Percentiles rank a stretch among this genome's conserved stretches.
phyloP scores from a whole-genome alignment of 352 stramenopile species.

The Sclerospora graminicola region DNA sequence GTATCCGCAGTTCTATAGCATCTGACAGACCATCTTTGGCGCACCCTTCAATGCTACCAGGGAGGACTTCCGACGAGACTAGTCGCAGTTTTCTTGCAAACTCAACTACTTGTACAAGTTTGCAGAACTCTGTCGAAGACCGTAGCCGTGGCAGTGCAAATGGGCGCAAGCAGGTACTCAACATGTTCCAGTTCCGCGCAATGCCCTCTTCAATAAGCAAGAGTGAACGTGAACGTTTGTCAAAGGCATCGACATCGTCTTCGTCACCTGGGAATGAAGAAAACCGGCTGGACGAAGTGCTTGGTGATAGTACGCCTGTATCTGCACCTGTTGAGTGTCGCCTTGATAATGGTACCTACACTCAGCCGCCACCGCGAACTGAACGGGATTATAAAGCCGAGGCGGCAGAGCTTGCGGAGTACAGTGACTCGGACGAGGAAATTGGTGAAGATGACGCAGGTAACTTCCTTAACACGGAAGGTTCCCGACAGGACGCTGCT shows the following conservation, averaged over 20 bases:
- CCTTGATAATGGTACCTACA: slow-evolving; percentile 51
- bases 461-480: slow-evolving; percentile 27
- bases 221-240: slow-evolving; percentile 23
- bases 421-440: slow-evolving; percentile 19
- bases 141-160: slow-evolving; percentile 23
- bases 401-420: slow-evolving; percentile 22
- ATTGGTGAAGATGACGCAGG: slow-evolving; percentile 16
- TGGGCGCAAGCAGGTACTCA: slow-evolving; percentile 34
- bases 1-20: slow-evolving; percentile 16
- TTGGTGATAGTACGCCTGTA: slow-evolving; percentile 18
- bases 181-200: slow-evolving; percentile 56
- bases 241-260: slow-evolving; percentile 25
- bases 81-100: slow-evolving; percentile 28
- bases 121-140: slow-evolving; percentile 21
- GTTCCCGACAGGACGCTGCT: slow-evolving; percentile 1
- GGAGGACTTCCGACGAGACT: slow-evolving; percentile 22
- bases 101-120: slow-evolving; percentile 19
- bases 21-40: slow-evolving; percentile 21
- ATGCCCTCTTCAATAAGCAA: slow-evolving; percentile 27
- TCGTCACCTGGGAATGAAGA: slow-evolving; percentile 27
- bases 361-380: slow-evolving; percentile 8
- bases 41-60: slow-evolving; percentile 12
- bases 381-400: slow-evolving; percentile 25
- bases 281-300: slow-evolving; percentile 20
- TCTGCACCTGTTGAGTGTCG: slow-evolving; percentile 24